These are phyloP conservation scores for Guillardia theta DNA, from an alignment of 78 protist species.

Conservation along the genomic window DNA sequence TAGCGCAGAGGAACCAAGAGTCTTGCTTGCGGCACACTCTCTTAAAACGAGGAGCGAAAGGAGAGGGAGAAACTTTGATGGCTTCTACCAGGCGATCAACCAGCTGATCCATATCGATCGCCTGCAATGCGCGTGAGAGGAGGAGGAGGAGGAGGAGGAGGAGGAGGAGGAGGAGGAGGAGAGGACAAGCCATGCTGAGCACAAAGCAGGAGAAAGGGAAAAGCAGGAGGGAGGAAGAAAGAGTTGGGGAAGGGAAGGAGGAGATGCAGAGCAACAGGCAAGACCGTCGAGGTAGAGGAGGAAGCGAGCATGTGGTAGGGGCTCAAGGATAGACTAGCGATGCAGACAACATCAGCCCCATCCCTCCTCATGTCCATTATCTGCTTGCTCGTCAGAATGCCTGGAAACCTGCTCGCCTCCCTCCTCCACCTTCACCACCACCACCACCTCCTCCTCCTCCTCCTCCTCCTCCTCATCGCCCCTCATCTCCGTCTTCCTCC, in stretches of 20 bases:
- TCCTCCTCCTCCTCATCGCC: background rate
- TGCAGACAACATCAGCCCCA: background rate
- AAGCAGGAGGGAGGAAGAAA: background rate
- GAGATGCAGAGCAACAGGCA: background rate
- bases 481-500: too few relatives aligned
- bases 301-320: background rate
- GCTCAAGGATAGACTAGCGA: background rate
- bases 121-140: background rate
- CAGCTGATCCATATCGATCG: background rate
- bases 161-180: background rate
- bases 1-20: too few relatives aligned
- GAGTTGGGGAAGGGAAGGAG: background rate
- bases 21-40: too few relatives aligned
- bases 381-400: too few relatives aligned
- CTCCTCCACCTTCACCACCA: background rate
- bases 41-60: background rate
- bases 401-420: too few relatives aligned
- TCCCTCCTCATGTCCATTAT: too few relatives aligned
- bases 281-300: background rate
- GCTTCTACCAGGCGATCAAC: background rate
- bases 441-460: background rate
- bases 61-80: background rate
- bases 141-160: background rate
- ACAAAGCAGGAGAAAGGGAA: background rate
- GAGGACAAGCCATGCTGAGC: too few relatives aligned